Base-by-base conservation (phyloP, 495 filamentous ascomycete genomes). In the Penicillium alfredii region DNA sequence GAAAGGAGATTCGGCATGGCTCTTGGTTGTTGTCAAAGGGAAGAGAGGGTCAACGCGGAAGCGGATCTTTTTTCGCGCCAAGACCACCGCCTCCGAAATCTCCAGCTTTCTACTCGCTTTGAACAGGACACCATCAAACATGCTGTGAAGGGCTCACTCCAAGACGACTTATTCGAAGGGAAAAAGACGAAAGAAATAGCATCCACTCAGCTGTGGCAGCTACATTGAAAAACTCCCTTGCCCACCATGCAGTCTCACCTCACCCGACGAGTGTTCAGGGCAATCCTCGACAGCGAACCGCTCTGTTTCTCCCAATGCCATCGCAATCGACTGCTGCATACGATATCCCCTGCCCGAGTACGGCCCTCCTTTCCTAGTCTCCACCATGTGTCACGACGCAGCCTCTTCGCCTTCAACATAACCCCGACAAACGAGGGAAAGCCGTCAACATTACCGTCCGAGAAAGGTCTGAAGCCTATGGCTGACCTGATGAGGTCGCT, bases 211-310 rank as follows among this genome's bases (percentile, higher is more conserved):
- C 22, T 36, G n/a, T 20, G n/a, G n/a, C n/a, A n/a, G n/a, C n/a
- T n/a, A n/a, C n/a, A n/a, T n/a, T n/a, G n/a, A n/a, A n/a, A n/a
- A n/a, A n/a, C n/a, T n/a, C n/a, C n/a, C n/a, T 34, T 19, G 24
- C 25, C 45, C 51, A 61, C 51, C 60, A 93, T 93, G 88, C 84
- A 81, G 53, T 88, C 87, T 60, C 82, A 87, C 53, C 74, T 94
- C 47, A 80, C 85, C 32, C 76, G 81, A 60, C 63, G 73, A 56
- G 80, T 87, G 45, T 84, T 88, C 55, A 74, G 75, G 38, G 74
- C 76, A 46, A 70, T 90, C 36, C 68, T 85, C 41, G 69, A 78
- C 50, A 78, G 77, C 60, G 71, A 81, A 52, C 74, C 78, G 37
- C 59, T 80, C 49, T 61, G 54, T 26, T 73, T 65, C 39, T 53